These are phyloP conservation scores for Orychophragmus violaceus DNA, from an alignment of 345 rosid species.

Conservation along the genomic window DNA sequence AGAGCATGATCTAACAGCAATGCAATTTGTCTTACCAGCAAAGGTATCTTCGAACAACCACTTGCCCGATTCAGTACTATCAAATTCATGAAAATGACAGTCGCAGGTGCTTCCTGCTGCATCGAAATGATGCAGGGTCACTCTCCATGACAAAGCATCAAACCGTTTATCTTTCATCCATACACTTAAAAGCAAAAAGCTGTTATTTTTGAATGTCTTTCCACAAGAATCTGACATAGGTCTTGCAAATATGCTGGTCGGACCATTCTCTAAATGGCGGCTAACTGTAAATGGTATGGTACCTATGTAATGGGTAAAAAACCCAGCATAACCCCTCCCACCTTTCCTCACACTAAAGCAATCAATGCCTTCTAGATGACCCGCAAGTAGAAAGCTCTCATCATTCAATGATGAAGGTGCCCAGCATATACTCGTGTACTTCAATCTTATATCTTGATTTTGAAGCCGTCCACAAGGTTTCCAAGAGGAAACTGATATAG, in stretches of 20 bases:
- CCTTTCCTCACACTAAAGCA: conserved; percentile 59
- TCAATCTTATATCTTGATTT: conserved; percentile 33
- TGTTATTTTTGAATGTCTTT: conserved; percentile 40
- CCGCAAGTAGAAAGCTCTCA: conserved; percentile 58
- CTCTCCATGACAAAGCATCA: conserved; percentile 66
- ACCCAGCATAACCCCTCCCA: conserved; percentile 32
- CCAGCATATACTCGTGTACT: conserved; percentile 78
- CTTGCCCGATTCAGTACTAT: conserved; percentile 23
- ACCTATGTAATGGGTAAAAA: conserved; percentile 48
- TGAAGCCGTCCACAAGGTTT: conserved; percentile 50
- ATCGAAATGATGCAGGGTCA: conserved; percentile 50
- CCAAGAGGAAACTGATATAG: conserved; percentile 52
- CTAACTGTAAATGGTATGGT: conserved; percentile 56
- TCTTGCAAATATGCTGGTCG: conserved; percentile 50
- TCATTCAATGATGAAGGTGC: conserved; percentile 55
- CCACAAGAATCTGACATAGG: conserved; percentile 49
- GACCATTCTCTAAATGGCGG: conserved; percentile 46
- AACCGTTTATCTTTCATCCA: conserved; percentile 57
- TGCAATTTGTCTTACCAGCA: conserved; percentile 43
- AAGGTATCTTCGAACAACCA: conserved; percentile 47
- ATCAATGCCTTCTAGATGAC: conserved; percentile 73
- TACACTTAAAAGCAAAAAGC: conserved; percentile 62
- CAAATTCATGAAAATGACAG: conserved; percentile 42
- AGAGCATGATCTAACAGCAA: conserved; percentile 52
- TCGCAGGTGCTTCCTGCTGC: conserved; percentile 34